A percentile compares a stretch with the other conserved stretches of the same genome.
Evolutionary conservation across 192 early-diverging fungal species (phyloP).

Genomic region (Podochytrium sp.): DNA sequence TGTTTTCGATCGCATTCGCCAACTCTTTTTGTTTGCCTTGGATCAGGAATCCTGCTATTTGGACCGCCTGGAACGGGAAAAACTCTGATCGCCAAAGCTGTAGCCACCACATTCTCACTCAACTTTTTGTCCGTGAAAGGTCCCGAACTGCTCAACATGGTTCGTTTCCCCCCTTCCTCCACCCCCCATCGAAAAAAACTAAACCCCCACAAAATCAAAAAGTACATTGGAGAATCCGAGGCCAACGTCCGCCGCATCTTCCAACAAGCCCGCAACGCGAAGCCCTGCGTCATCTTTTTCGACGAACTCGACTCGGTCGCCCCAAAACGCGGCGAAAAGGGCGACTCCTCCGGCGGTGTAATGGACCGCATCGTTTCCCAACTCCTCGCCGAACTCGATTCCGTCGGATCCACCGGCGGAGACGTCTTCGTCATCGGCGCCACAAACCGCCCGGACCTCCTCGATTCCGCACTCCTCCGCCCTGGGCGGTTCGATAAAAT

Average conservation of each 20-base stretch:
- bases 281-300: constrained; percentile 98
- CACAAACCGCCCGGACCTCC: constrained; percentile 95
- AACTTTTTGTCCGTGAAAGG: constrained; percentile 99
- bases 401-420: constrained; percentile 60
- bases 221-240: constrained; percentile 99
- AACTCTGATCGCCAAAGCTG: constrained; percentile 97
- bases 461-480: constrained; percentile 91
- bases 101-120: constrained; percentile 95
- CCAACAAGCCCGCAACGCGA: constrained; percentile 93
- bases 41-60: constrained; percentile 77
- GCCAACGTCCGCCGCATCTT: constrained; percentile 96
- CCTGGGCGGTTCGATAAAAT: constrained; percentile 98
- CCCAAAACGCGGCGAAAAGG: constrained; percentile 96
- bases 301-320: constrained; percentile 99
- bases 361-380: constrained; percentile 99
- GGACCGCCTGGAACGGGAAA: constrained; percentile 99
- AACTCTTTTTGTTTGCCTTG: neutral
- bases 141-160: constrained; percentile 65
- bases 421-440: constrained; percentile 99
- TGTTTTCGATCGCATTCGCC: neutral
- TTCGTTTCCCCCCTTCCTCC: no score
- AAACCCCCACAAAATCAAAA: no score
- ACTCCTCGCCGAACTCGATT: constrained; percentile 94
- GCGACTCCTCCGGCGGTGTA: constrained; percentile 92
- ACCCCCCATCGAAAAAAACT: no score